These are phyloP conservation scores for Canna indica DNA, from an alignment of 176 grass and related monocot species.

Conservation along the genomic window DNA sequence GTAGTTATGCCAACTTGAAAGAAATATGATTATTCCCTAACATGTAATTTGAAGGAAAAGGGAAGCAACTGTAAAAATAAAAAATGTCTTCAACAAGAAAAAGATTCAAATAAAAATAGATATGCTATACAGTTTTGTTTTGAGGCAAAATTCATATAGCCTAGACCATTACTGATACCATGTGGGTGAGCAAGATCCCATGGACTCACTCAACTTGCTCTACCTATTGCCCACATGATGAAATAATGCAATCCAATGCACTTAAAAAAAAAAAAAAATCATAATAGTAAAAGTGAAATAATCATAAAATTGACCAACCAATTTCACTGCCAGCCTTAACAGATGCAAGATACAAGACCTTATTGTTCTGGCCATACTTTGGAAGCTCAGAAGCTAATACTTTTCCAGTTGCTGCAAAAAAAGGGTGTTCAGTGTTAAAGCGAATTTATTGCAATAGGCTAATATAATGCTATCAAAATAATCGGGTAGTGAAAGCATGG, in stretches of 20 bases:
- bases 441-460: background rate
- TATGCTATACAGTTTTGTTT: no score
- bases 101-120: no score
- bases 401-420: constrained; percentile 57
- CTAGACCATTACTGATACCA: no score
- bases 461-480: background rate
- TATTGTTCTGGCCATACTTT: constrained; percentile 33
- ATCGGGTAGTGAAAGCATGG: background rate
- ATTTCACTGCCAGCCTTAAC: constrained; percentile 88
- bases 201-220: no score
- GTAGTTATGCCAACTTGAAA: background rate
- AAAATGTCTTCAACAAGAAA: no score
- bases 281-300: background rate
- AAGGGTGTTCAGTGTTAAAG: constrained; percentile 5
- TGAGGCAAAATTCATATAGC: no score
- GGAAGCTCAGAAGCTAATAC: constrained; percentile 75
- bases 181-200: no score
- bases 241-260: background rate
- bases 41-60: no score
- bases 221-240: no score
- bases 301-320: constrained; percentile 28
- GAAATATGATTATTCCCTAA: background rate
- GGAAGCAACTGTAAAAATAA: no score
- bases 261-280: no score
- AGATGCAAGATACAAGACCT: constrained; percentile 93